Evolutionary conservation across 306 rosid genomes (phyloP), one percentile per base, ranked within the genome.

Genomic region (Senna tora): DNA sequence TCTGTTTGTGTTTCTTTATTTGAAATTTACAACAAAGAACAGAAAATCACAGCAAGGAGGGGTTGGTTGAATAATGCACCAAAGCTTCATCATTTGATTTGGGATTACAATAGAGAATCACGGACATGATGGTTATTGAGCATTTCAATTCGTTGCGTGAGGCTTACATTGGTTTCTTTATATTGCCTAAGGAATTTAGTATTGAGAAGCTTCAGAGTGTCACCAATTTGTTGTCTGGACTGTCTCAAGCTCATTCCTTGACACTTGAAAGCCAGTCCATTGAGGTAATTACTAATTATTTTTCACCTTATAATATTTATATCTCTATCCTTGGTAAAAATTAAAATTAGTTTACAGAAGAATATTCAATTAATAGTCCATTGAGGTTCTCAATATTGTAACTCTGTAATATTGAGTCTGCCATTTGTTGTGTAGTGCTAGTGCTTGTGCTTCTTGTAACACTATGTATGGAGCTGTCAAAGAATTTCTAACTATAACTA

Each of bases 271-370:
- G 67, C 51, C 79, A 82, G 28, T 84, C 82, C 63, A 32, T 92
- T 56, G 91, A 92, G 94, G 98, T 92, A 84, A 61, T n/a, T 17
- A 25, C 30, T n/a, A n/a, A n/a, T n/a, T n/a, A n/a, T n/a, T n/a
- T n/a, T n/a, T n/a, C n/a, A n/a, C n/a, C n/a, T n/a, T n/a, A n/a
- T n/a, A n/a, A n/a, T n/a, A n/a, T n/a, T n/a, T n/a, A n/a, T n/a
- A n/a, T n/a, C n/a, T n/a, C n/a, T n/a, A n/a, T n/a, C n/a, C n/a
- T n/a, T n/a, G n/a, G n/a, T n/a, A n/a, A n/a, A n/a, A n/a, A n/a
- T n/a, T n/a, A n/a, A n/a, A n/a, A n/a, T n/a, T n/a, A n/a, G n/a
- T n/a, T n/a, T n/a, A n/a, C n/a, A n/a, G n/a, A n/a, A n/a, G n/a
- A n/a, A n/a, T n/a, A n/a, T n/a, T n/a, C n/a, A n/a, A n/a, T n/a